These are phyloP conservation scores for Primulina eburnea DNA, from an alignment of 257 asterid species.

Conservation along the genomic window DNA sequence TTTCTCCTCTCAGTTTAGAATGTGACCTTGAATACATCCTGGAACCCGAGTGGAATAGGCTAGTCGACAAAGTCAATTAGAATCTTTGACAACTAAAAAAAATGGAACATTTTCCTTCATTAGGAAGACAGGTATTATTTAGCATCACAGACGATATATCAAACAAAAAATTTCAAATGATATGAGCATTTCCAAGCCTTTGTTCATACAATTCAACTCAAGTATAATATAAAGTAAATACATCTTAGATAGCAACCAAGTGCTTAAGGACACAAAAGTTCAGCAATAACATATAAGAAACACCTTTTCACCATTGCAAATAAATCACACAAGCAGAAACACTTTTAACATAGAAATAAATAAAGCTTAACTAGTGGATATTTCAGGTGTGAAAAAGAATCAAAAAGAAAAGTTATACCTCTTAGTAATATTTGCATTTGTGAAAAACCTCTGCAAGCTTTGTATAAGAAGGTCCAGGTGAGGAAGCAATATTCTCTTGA, in stretches of 20 bases:
- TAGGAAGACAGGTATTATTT: background rate
- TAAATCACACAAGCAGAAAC: conserved; percentile 1
- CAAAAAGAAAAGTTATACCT: conserved; percentile 43
- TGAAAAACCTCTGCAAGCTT: conserved; percentile 60
- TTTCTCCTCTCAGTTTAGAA: background rate
- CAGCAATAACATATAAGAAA: background rate
- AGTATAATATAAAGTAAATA: background rate
- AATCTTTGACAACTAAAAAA: background rate
- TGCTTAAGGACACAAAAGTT: background rate
- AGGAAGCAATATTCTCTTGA: conserved; percentile 56
- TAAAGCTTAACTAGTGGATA: background rate
- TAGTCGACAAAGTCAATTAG: background rate
- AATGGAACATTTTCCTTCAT: background rate
- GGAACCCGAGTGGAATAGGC: background rate
- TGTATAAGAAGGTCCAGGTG: conserved; percentile 60
- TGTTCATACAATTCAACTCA: conserved; percentile 10
- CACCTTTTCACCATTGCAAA: background rate
- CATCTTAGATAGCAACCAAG: conserved; percentile 4
- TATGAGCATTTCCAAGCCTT: background rate
- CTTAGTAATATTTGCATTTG: conserved; percentile 40
- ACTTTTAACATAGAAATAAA: background rate
- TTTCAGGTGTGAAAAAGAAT: background rate
- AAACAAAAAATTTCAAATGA: background rate
- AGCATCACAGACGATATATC: background rate
- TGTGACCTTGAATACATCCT: background rate